Percentiles rank a stretch among this genome's conserved stretches.
Evolutionary conservation across 2,329 filamentous ascomycete genomes (phyloP).

Genomic region (Phialocephala sp.): DNA sequence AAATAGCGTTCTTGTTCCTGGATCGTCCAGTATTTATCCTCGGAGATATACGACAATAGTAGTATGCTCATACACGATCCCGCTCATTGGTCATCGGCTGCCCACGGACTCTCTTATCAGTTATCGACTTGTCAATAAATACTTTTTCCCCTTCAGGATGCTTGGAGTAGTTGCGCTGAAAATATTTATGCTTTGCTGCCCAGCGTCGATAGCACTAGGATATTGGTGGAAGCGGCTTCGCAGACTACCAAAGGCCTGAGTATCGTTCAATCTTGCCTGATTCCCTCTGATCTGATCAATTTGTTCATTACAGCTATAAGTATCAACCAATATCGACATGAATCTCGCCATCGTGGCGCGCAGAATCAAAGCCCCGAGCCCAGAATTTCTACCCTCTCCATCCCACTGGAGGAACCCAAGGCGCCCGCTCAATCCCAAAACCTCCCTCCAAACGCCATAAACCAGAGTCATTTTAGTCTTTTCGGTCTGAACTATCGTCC

Average conservation of each 20-base stretch:
- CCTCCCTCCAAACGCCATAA: slow-evolving; percentile 22
- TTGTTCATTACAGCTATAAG: slow-evolving; percentile 4
- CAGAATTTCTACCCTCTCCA: slow-evolving; percentile 5
- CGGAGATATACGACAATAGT: slow-evolving; percentile 8
- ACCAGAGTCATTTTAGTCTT: slow-evolving; percentile 18
- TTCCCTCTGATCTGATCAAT: background rate
- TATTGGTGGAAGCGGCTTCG: background rate
- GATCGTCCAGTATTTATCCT: background rate
- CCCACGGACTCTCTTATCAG: background rate
- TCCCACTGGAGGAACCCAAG: slow-evolving; percentile 12
- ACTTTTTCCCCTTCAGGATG: too few species aligned
- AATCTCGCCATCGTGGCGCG: slow-evolving; percentile 4
- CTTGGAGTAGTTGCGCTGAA: too few species aligned
- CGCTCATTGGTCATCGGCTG: background rate
- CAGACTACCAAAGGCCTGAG: background rate
- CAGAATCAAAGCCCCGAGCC: slow-evolving; percentile 2
- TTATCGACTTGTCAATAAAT: too few species aligned
- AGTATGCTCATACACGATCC: background rate
- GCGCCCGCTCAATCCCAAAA: slow-evolving; percentile 17
- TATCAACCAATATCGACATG: slow-evolving; percentile 13
- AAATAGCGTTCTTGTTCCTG: slow-evolving; percentile 4
- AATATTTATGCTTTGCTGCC: too few species aligned
- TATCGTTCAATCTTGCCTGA: background rate
- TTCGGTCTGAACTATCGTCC: slow-evolving; percentile 32
- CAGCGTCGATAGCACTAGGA: background rate